Evolutionary conservation across 805 yeast genomes (phyloP).

Genomic region (Ogataea wickerhamii): DNA sequence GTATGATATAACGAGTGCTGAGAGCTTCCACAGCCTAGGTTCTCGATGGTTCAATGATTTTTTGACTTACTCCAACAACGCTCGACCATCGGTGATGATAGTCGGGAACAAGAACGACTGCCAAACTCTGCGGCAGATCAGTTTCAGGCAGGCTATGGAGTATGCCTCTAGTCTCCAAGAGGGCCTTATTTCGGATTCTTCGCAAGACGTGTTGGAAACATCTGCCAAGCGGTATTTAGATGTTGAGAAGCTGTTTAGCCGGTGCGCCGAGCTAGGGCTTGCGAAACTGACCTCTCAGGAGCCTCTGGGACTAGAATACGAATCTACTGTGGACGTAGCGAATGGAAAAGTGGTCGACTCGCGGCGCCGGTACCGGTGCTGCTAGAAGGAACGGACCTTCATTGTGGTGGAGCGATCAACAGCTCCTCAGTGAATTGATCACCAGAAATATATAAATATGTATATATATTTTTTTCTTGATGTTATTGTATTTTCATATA

Average conservation of each 20-base stretch:
- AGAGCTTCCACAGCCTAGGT: conserved; percentile 42
- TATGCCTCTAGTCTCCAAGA: conserved; percentile 22
- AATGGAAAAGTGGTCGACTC: not conserved
- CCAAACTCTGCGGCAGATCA: conserved; percentile 25
- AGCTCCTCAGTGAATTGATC: too few species aligned
- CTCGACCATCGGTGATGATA: conserved; percentile 44
- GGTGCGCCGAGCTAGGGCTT: conserved; percentile 27
- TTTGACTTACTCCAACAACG: conserved; percentile 44
- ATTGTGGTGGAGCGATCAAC: too few species aligned
- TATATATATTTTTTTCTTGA: too few species aligned
- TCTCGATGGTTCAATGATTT: conserved; percentile 45
- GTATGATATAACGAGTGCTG: conserved; percentile 52
- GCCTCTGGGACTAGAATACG: conserved; percentile 22
- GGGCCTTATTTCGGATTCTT: conserved; percentile 24
- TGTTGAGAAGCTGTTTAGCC: conserved; percentile 25
- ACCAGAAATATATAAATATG: too few species aligned
- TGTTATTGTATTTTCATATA: too few species aligned
- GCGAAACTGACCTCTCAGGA: conserved; percentile 15
- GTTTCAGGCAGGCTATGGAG: conserved; percentile 31
- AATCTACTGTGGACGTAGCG: conserved; percentile 14
- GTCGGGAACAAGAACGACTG: conserved; percentile 53
- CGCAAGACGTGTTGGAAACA: conserved; percentile 28
- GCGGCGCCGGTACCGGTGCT: not conserved
- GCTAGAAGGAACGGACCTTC: too few species aligned
- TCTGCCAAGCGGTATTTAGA: conserved; percentile 27